Base-by-base conservation (phyloP, 192 early-diverging fungal species). In the Backusella mclennaniae region DNA sequence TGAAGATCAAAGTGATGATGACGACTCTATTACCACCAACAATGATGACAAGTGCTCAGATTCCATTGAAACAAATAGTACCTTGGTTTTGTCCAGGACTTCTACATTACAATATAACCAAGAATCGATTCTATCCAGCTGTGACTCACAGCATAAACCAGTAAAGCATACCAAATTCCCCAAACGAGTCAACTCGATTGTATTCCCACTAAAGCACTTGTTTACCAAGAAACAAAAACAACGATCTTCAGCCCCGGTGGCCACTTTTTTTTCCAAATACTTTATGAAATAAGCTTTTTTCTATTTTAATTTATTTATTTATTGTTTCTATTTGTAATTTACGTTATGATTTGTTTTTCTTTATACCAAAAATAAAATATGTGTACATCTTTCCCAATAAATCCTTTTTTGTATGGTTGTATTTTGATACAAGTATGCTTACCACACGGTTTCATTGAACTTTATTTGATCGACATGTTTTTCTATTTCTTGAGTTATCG, bases 321-420 rank as follows among this genome's bases (percentile, higher is more conserved):
- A 49, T n/a, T 49, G 42, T 44, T 44, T 44, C 42, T 44, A 44
- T 56, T 56, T 56, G 56, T 63, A 63, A 59, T 63, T 63, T 63
- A 29, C 21, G 26, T 29, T 29, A 63, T 63, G 26, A 63, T 29
- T 26, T 59, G 56, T 49, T 49, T 63, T 29, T 59, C 0, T 39
- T 39, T 63, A 63, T 63, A 63, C 56, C 56, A 26, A 63, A 63
- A 63, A 63, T 63, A 63, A 63, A 63, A 63, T 29, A 29, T 63
- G 23, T 63, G 56, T 63, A 29, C 26, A 63, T 26, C 11, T 29
- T 63, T 29, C 56, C 56, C 7, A 63, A 31, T 29, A 63, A 63
- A 63, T 9, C 56, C 21, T 21, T 56, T 56, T 21, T 21, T 56
- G 17, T 53, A n/a, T 53, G 49, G 8, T 21, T 56, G 53, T 21